These are phyloP conservation scores for Nissolia schottii DNA, from an alignment of 306 rosid species.

Conservation along the genomic window DNA sequence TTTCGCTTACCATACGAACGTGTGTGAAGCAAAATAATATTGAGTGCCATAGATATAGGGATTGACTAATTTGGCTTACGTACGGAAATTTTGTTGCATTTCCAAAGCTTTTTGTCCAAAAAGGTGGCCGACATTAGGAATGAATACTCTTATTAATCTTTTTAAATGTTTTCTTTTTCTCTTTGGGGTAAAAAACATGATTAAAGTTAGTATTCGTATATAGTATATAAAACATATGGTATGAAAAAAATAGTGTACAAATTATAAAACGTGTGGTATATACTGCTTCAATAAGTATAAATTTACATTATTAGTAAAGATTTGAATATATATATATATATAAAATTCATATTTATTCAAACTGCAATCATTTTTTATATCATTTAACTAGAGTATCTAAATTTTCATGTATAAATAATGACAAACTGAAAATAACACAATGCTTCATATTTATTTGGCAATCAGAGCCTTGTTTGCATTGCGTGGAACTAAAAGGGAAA, in stretches of 20 bases:
- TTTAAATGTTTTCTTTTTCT: conserved; percentile 2
- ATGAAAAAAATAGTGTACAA: no score
- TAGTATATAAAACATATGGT: no score
- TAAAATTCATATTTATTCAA: no score
- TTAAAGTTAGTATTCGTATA: no score
- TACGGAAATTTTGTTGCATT: conserved; percentile 27
- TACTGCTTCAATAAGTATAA: no score
- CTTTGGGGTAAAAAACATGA: neutral
- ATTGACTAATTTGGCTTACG: conserved; percentile 25
- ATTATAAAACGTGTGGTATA: no score
- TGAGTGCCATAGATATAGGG: neutral
- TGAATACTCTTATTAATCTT: conserved; percentile 26
- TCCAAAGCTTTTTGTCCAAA: conserved; percentile 22
- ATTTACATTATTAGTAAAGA: no score
- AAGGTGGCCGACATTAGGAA: conserved; percentile 55
- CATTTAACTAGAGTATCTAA: no score
- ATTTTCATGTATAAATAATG: no score
- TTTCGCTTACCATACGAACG: neutral
- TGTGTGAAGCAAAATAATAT: neutral
- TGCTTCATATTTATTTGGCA: conserved; percentile 16
- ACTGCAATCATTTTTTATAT: no score
- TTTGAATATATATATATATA: no score
- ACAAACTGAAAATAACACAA: no score
- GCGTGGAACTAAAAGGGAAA: neutral
- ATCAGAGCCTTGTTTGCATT: neutral